Base-by-base conservation (phyloP, 2,329 filamentous ascomycete genomes). In the Alternaria longipes region DNA sequence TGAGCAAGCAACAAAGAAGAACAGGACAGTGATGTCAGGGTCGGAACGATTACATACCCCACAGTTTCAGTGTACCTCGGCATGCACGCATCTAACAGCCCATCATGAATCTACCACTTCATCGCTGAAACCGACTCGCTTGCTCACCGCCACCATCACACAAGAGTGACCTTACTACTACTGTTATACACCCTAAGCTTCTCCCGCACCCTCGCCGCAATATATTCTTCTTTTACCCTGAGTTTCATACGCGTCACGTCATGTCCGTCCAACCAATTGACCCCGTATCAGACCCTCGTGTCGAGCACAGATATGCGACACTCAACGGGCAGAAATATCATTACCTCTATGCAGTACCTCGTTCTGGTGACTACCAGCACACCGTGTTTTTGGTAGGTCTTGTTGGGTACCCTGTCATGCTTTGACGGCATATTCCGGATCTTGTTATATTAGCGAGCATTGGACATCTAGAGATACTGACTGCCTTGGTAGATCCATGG, bases 301-400 rank as follows among this genome's bases (percentile, higher is more conserved):
- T 93, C 70, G 81, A 88, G 71, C 85, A 89, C 74, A 85, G 87
- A 70, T 88, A 85, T 56, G 85, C 87, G 42, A 80, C 83, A 54
- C 81, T 94, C 59, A 89, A 90, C 67, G 90, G 89, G 66, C 85
- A 86, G 70, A 91, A 83, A 34, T 97, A 95, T 81, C 87, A 85
- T 50, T 89, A 88, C 68, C 77, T 88, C 30, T 81, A 85, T 64
- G 84, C 82, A 41, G 77, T 80, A 45, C 85, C 85, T 1, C 62
- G 68, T 52, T 74, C 72, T 68, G 79, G 71, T 47, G 74, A 79
- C n/a, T 82, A 80, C 66, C 83, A 78, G 63, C 82, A 81, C 28
- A 87, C 85, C 0, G 80, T 88, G 16, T 83, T 89, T 63, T 78
- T 89, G 59, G 83, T 87, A 69, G 14, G 53, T 47, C 5, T 30